Base-by-base conservation (phyloP, 2,329 filamentous ascomycete species). In the Rugonectria rugulosa region DNA sequence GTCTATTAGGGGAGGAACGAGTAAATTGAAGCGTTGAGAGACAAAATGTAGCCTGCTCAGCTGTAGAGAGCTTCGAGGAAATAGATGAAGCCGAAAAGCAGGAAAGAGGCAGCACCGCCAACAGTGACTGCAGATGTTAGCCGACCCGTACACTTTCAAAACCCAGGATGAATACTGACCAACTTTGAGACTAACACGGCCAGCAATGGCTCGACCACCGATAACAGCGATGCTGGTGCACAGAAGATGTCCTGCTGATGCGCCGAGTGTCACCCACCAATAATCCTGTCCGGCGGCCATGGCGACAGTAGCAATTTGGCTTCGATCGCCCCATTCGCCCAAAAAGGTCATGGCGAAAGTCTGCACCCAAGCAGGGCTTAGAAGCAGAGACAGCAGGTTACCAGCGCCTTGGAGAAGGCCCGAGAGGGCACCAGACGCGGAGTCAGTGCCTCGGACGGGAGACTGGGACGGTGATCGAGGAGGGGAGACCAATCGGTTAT, bases 271-370 rank as follows among this genome's bases (percentile, higher is more conserved):
- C 29, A 99, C 95, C 90, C 92, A 97, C 94, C 94, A 98, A 75
- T 98, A 99, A 72, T 99, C 95, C 74, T 96, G 91, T 17, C 95
- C 95, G 27, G 95, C 94, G 44, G 95, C 95, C 95, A 99, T 99
- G 49, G 95, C 95, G 70, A 99, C 96, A 0, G 95, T 99, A 19
- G 95, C 95, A 68, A 99, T 98, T 77, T 99, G 95, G 72, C 91
- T 96, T 64, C 95, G 87, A 70, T 99, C 95, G 53, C 95, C 95
- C 95, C 95, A 99, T 74, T 99, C 95, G 34, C 95, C 95, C 24
- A 99, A 78, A 77, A 99, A 99, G 2, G 95, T 99, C 95, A 99
- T 99, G 66, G 96, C 86, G 71, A 99, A 99, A 0, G 95, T 99
- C 76, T 98, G 94, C 12, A 99, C 95, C 95, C 95, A 99, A 1